Percentiles rank a stretch among this genome's conserved stretches.
These are phyloP conservation scores for Paramecium sexaurelia DNA, from an alignment of 73 alveolate species.

Conservation along the genomic window DNA sequence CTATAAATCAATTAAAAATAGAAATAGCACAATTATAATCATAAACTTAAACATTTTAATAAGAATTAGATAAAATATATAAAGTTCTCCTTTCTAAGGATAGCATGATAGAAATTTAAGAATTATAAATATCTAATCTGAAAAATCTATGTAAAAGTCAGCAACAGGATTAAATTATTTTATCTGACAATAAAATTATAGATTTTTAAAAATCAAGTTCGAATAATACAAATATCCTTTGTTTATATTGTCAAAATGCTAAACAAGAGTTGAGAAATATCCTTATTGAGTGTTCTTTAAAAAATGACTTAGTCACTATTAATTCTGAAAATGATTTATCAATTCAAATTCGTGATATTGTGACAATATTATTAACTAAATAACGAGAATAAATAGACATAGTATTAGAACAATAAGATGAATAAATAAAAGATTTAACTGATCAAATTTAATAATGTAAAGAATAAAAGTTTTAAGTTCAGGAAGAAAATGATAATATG, in stretches of 20 bases:
- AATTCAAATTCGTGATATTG: neutral
- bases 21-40: neutral
- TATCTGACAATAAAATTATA: neutral
- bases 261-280: neutral
- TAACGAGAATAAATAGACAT: conserved; percentile 7
- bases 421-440: neutral
- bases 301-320: neutral
- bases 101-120: neutral
- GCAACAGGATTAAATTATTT: neutral
- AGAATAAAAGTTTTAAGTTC: neutral
- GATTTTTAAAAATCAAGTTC: neutral
- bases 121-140: neutral
- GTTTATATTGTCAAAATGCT: neutral
- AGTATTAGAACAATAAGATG: conserved; percentile 5
- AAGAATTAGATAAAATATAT: neutral
- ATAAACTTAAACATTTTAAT: neutral
- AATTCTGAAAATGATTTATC: neutral
- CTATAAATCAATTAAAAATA: neutral
- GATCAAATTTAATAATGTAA: neutral
- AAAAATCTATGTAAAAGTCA: neutral
- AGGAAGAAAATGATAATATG: neutral
- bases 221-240: neutral
- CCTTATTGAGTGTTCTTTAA: neutral
- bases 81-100: neutral
- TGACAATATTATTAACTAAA: neutral